A percentile compares a stretch with the other conserved stretches of the same genome.
Conservation (phyloP, 768 basidiomycete genomes). For the Leccinellum albellum region DNA sequence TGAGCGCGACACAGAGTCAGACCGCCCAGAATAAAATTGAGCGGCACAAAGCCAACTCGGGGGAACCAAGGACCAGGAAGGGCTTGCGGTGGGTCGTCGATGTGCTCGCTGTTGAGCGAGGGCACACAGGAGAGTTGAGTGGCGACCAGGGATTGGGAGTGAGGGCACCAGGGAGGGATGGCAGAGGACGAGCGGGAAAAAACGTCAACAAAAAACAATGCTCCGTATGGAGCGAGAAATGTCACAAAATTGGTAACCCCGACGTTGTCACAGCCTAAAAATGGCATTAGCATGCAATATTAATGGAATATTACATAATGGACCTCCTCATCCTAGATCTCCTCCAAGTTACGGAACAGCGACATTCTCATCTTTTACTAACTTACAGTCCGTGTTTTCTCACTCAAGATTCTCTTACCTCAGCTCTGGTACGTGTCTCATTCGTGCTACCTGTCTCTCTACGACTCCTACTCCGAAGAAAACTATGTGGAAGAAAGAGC, state of each 20-base stretch:
- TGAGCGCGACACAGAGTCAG: no score
- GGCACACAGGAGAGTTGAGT: no score
- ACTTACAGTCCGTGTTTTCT: slow-evolving; percentile 52
- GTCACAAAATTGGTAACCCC: not conserved
- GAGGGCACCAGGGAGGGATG: no score
- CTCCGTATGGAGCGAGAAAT: no score
- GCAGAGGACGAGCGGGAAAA: no score
- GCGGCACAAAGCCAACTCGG: no score
- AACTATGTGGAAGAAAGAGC: slow-evolving; percentile 43
- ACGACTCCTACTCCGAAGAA: slow-evolving; percentile 60
- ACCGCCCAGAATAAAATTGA: no score
- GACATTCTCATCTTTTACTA: slow-evolving; percentile 50
- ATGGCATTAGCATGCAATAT: not conserved
- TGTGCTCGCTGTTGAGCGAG: no score
- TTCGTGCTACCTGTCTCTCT: not conserved
- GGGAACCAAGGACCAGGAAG: no score
- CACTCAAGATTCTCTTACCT: slow-evolving; percentile 59
- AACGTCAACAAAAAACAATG: no score
- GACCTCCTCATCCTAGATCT: slow-evolving; percentile 46
- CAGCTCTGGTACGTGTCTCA: slow-evolving; percentile 44
- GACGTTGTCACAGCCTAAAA: not conserved
- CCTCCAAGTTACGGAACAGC: slow-evolving; percentile 57
- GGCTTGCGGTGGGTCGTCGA: no score
- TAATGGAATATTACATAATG: not conserved
- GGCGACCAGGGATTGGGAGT: no score